Base-by-base conservation (phyloP, 805 yeast genomes). In the Candida parachauliodes region DNA sequence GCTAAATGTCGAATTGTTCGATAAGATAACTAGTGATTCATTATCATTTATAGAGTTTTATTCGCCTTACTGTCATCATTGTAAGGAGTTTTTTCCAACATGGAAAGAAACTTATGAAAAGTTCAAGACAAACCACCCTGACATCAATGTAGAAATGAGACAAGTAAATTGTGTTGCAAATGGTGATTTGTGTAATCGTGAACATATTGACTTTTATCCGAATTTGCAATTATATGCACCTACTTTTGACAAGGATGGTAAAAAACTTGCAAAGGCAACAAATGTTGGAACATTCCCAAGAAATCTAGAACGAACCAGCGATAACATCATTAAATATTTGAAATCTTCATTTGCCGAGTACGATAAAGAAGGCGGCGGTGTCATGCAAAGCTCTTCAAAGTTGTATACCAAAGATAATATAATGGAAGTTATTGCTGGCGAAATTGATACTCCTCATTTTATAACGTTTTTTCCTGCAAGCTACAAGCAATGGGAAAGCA, bases 21-120 rank as follows among this genome's bases (percentile, higher is more conserved):
- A 76, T 37, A 42, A 56, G 9, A 61, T 64, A 25, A 52, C 77
- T n/a, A 53, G 65, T 14, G 60, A 68, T 8, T 83, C 83, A 2
- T 61, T 80, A 15, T 82, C 88, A 51, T 71, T 91, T 52, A 81
- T 91, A 23, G 96, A 91, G 61, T 89, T 88, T 60, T 93, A 62
- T 55, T 87, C 96, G 22, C 98, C 98, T 0, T 81, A 81, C 51
- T 93, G 98, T 57, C 57, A 65, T 6, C 98, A 91, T 60, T 93
- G 98, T 62, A 73, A 65, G 44, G 68, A 63, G 6, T 62, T 93
- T 37, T 93, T 86, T 2, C 98, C 98, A 1, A 70, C 64, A 6
- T 93, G 98, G 97, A 74, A 78, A 41, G 67, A 72, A 39, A 74
- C 91, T 0, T 85, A 77, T 62, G 49, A 65, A 17, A 55, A 59